Evolutionary conservation across 345 rosid species (phyloP), one percentile per base, ranked within the genome.

Genomic region (Noccaea bulbosa): DNA sequence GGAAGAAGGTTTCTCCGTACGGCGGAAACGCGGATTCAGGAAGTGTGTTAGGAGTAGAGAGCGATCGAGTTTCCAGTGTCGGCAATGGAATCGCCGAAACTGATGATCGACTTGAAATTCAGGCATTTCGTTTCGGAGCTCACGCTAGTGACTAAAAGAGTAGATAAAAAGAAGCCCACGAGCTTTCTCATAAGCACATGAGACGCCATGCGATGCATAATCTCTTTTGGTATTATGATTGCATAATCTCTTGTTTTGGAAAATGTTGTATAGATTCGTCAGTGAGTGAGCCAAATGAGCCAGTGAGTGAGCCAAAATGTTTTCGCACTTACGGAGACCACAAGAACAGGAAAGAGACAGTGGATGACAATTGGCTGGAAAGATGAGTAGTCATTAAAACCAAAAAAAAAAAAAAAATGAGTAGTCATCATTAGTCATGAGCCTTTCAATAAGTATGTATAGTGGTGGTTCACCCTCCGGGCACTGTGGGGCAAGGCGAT

Each of bases 31-130:
- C 80, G 2, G 7, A 20, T 0, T 11, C 37, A 35, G 77, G 69
- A 5, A 56, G 75, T 0, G n/a, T 8, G 37, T 50, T 52, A 12
- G 8, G 44, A 16, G 5, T 20, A 34, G 79, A 62, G 61, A 24
- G 33, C 50, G 4, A 73, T n/a, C 33, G 55, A 51, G 84, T 82
- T 83, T 4, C 87, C 90, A 0, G 86, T 83, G 33, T 83, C 90
- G 17, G 87, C 65, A 40, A 80, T 24, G 0, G 90, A 86, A 72
- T 86, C 90, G 0, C 90, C 90, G 47, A 86, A 83, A 78, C 87
- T 82, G 66, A 86, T 69, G 67, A 86, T 75, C 11, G 87, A 78
- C 7, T 34, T 0, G 57, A 59, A 67, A 11, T 7, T 38, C n/a
- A 2, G 46, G 10, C 58, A 73, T 10, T 2, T 39, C 5, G 77